These are phyloP conservation scores for Hydnum rufescens DNA, from an alignment of 768 basidiomycete species.

Conservation along the genomic window DNA sequence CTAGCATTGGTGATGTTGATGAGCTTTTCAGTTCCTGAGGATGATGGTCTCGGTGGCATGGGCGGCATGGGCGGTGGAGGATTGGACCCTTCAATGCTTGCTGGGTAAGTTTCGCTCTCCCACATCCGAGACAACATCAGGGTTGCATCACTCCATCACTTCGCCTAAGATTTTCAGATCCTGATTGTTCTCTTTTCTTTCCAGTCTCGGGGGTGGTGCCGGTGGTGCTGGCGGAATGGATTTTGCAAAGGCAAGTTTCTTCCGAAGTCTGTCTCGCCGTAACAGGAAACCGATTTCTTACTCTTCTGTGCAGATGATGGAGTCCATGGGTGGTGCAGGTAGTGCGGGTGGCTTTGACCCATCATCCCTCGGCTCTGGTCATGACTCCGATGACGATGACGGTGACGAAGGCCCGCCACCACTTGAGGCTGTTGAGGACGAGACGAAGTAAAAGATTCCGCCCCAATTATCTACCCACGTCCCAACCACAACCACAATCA, in stretches of 20 bases:
- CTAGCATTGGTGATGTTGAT: neutral
- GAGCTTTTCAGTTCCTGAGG: slow-evolving; percentile 14
- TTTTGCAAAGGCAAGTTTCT: slow-evolving; percentile 33
- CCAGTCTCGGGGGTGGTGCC: slow-evolving; percentile 16
- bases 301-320: slow-evolving; percentile 19
- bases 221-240: slow-evolving; percentile 30
- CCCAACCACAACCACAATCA: too few species aligned
- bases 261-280: neutral
- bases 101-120: too few species aligned
- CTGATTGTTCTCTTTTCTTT: too few species aligned
- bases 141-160: too few species aligned
- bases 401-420: slow-evolving; percentile 62
- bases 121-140: too few species aligned
- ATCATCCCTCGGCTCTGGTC: slow-evolving; percentile 13
- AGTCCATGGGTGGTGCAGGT: slow-evolving; percentile 5
- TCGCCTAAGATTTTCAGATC: too few species aligned
- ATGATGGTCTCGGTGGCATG: slow-evolving; percentile 24
- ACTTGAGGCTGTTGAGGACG: slow-evolving; percentile 35
- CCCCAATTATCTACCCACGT: too few species aligned
- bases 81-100: too few species aligned
- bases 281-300: neutral
- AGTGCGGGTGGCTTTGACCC: slow-evolving; percentile 11
- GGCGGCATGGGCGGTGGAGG: slow-evolving; percentile 18
- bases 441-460: too few species aligned
- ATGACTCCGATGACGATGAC: slow-evolving; percentile 26